Evolutionary conservation across 176 grass and related monocot species (phyloP).

Genomic region (Oryza coarctata): DNA sequence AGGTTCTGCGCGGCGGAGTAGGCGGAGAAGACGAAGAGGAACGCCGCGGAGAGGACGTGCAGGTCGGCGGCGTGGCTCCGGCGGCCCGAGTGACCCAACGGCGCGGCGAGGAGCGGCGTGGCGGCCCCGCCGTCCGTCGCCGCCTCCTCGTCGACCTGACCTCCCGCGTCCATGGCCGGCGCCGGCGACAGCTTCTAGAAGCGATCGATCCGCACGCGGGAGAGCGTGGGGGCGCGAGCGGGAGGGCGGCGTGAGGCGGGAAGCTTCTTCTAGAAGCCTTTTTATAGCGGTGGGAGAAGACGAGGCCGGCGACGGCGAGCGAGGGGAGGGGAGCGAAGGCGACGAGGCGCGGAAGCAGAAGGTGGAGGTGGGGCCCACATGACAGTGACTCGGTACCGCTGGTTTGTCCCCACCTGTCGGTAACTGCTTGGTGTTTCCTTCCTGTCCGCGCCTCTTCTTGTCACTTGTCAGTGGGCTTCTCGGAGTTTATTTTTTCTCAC

Average conservation of each 20-base stretch:
- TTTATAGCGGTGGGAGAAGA: conserved; percentile 1
- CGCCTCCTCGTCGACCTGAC: conserved; percentile 16
- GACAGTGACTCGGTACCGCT: neutral
- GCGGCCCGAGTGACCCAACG: neutral
- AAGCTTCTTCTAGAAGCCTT: conserved; percentile 30
- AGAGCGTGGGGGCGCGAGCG: neutral
- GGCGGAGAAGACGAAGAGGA: conserved; percentile 91
- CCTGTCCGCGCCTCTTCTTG: neutral
- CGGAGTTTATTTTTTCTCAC: neutral
- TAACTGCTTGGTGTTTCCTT: too few species aligned
- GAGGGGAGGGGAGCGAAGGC: neutral
- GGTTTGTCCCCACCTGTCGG: neutral
- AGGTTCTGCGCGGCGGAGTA: conserved; percentile 83
- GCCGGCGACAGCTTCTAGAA: neutral
- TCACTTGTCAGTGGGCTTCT: neutral
- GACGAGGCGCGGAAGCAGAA: neutral
- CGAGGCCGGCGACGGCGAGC: neutral
- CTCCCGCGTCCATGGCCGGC: conserved; percentile 14
- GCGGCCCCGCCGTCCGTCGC: neutral
- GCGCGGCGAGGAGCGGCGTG: conserved; percentile 17
- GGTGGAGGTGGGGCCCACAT: neutral
- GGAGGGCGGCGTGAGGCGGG: neutral
- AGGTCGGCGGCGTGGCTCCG: conserved; percentile 57
- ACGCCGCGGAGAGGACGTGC: conserved; percentile 72
- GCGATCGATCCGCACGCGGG: neutral